Conservation (phyloP, 2,329 filamentous ascomycete species). For the Chrysosporium keratinophilum region DNA sequence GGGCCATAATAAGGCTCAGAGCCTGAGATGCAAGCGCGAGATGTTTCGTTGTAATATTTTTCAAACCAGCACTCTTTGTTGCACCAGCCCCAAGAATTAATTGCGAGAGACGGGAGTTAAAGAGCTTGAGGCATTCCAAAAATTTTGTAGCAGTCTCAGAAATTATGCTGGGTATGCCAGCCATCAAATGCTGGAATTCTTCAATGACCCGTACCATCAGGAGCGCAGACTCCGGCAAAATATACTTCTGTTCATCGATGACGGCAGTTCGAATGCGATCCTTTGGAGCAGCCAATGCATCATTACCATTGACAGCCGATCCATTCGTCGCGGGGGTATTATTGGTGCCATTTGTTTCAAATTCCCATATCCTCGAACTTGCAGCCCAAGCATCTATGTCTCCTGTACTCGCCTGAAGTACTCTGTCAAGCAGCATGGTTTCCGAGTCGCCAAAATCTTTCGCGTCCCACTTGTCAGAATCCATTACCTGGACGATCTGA, state of each 20-base stretch:
- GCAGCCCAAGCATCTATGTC: slow-evolving; percentile 48
- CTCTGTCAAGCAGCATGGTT: slow-evolving; percentile 40
- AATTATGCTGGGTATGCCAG: slow-evolving; percentile 80
- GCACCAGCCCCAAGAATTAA: slow-evolving; percentile 91
- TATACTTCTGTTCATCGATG: slow-evolving; percentile 75
- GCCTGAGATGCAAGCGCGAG: slow-evolving; percentile 85
- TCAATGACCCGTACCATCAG: slow-evolving; percentile 72
- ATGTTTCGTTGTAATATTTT: slow-evolving; percentile 94
- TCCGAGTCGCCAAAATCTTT: slow-evolving; percentile 50
- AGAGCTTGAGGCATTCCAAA: slow-evolving; percentile 77
- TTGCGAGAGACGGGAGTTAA: slow-evolving; percentile 94
- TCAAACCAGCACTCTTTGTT: slow-evolving; percentile 75
- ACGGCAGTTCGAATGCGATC: slow-evolving; percentile 60
- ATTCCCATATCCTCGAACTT: slow-evolving; percentile 43
- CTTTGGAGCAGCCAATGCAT: slow-evolving; percentile 34
- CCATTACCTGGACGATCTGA: slow-evolving; percentile 47
- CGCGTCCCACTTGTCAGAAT: slow-evolving; percentile 54
- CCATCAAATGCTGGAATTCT: slow-evolving; percentile 69
- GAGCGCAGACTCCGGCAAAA: slow-evolving; percentile 74
- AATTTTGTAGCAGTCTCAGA: slow-evolving; percentile 69
- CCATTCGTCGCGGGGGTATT: slow-evolving; percentile 32
- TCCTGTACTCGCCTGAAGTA: slow-evolving; percentile 49
- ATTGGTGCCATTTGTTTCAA: slow-evolving; percentile 21
- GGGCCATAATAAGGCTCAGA: slow-evolving; percentile 71
- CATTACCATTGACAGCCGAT: slow-evolving; percentile 24